Evolutionary conservation across 2,329 filamentous ascomycete species (phyloP).

Genomic region (Camptophora hylomeconis): DNA sequence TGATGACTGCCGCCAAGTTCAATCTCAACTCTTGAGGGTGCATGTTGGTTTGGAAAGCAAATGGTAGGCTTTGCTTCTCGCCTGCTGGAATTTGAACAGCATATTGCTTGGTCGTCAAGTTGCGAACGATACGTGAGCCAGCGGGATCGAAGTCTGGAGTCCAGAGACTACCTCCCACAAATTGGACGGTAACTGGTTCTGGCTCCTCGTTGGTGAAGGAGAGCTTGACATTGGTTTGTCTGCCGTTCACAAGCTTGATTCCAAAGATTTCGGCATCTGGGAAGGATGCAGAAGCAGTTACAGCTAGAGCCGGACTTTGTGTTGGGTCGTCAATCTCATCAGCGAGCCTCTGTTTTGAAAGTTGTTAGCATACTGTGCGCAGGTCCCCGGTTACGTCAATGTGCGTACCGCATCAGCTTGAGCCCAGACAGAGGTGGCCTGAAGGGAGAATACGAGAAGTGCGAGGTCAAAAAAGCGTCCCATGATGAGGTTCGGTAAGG

Average conservation of each 20-base stretch:
- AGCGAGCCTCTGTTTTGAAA: constrained; percentile 35
- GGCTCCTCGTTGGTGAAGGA: constrained; percentile 76
- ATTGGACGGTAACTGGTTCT: constrained; percentile 57
- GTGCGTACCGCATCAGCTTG: constrained; percentile 31
- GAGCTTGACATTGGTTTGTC: constrained; percentile 68
- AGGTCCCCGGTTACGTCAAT: constrained; percentile 10
- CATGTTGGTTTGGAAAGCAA: constrained; percentile 79
- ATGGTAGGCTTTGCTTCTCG: constrained; percentile 46
- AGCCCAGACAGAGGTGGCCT: constrained; percentile 52
- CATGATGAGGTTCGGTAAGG: too few relatives aligned
- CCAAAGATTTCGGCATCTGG: constrained; percentile 71
- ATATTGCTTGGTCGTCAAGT: constrained; percentile 69
- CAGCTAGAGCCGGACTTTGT: constrained; percentile 45
- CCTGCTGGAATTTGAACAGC: constrained; percentile 61
- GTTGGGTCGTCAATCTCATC: constrained; percentile 53
- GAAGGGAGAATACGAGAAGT: constrained; percentile 58
- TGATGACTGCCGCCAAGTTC: constrained; percentile 62
- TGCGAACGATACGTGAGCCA: constrained; percentile 56
- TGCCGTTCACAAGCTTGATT: constrained; percentile 88
- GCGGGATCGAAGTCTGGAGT: constrained; percentile 43
- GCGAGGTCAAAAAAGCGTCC: constrained; percentile 59
- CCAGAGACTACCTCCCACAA: constrained; percentile 63
- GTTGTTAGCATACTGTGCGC: constrained; percentile 6
- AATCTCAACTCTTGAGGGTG: constrained; percentile 79
- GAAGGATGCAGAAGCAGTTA: constrained; percentile 45